phyloP scores from a whole-genome alignment of 352 stramenopile genomes.

The Phytophthora boehmeriae region DNA sequence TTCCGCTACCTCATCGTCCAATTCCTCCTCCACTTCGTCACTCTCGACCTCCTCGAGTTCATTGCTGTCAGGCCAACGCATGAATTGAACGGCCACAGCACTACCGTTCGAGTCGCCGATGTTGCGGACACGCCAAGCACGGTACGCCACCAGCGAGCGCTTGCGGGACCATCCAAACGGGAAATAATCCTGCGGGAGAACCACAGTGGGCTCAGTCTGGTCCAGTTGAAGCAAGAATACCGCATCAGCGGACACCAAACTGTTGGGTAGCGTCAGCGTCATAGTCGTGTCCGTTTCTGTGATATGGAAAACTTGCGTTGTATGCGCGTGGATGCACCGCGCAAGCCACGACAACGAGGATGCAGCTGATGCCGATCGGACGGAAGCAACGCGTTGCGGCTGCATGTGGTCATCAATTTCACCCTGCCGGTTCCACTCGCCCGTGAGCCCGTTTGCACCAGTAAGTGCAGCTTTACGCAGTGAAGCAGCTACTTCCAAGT shows the following conservation, averaged over 20 bases:
- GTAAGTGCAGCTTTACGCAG: conserved; percentile 48
- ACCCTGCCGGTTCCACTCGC: conserved; percentile 51
- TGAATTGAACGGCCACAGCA: conserved; percentile 58
- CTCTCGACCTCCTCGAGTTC: conserved; percentile 37
- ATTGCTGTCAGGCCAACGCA: conserved; percentile 64
- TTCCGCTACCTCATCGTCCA: conserved; percentile 43
- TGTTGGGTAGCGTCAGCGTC: conserved; percentile 63
- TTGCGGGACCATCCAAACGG: conserved; percentile 57
- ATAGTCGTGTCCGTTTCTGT: conserved; percentile 67
- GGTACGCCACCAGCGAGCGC: conserved; percentile 63
- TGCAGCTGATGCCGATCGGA: conserved; percentile 32
- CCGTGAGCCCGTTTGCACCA: conserved; percentile 44
- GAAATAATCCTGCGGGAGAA: conserved; percentile 62
- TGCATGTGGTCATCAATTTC: conserved; percentile 49
- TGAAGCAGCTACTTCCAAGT: conserved; percentile 49
- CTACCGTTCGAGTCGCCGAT: conserved; percentile 57
- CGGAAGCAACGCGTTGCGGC: conserved; percentile 34
- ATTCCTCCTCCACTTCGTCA: conserved; percentile 47
- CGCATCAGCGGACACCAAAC: conserved; percentile 54
- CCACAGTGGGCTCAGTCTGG: conserved; percentile 44
- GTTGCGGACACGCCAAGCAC: conserved; percentile 63
- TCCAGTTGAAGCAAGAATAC: conserved; percentile 61
- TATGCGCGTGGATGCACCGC: conserved; percentile 60
- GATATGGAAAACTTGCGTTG: conserved; percentile 56
- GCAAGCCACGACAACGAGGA: conserved; percentile 55